Evolutionary conservation across 2,329 filamentous ascomycete genomes (phyloP), one percentile per base, ranked within the genome.

Genomic region (Raffaelea deltoideospora): DNA sequence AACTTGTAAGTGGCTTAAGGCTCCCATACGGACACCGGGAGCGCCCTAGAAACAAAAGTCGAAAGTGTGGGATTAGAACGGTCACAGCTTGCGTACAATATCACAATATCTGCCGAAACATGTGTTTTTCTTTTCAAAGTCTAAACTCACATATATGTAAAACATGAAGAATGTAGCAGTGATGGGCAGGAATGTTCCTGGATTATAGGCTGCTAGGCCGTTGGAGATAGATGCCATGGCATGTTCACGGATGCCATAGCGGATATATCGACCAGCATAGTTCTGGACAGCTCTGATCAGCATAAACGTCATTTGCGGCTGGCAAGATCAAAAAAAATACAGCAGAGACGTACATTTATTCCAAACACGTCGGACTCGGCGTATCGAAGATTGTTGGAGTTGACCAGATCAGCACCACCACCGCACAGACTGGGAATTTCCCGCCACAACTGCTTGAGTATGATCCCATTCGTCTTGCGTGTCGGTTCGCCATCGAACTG

Each of bases 161-260:
- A 74, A 73, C 57, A 72, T 72, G 53, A 71, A 68, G 53, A 73
- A 73, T 2, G 59, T 59, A 0, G 65, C 63, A 1, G 68, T 72
- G 20, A 71, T 53, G 0, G 69, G 69, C 11, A 73, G 46, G 43
- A 72, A 60, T 0, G 65, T 68, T n/a, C 56, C 60, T 6, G 52
- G 59, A 30, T 53, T 53, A 40, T 56, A 72, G 2, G 73, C 73
- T 0, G 73, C 71, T 4, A 78, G 52, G 3, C 72, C 74, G 48
- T 72, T 72, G 7, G 64, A 61, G 19, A 72, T 66, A 22, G 64
- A 54, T 3, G 61, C 61, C 73, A 78, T 77, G 37, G 70, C 71
- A 47, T 76, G 71, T 45, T 76, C 71, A 5, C 72, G 65, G 37
- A 76, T 65, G 28, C 71, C 72, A 49, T 63, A 76, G 50, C 71